Conservation (phyloP, 2,329 filamentous ascomycete species). For the Fusarium buharicum region DNA sequence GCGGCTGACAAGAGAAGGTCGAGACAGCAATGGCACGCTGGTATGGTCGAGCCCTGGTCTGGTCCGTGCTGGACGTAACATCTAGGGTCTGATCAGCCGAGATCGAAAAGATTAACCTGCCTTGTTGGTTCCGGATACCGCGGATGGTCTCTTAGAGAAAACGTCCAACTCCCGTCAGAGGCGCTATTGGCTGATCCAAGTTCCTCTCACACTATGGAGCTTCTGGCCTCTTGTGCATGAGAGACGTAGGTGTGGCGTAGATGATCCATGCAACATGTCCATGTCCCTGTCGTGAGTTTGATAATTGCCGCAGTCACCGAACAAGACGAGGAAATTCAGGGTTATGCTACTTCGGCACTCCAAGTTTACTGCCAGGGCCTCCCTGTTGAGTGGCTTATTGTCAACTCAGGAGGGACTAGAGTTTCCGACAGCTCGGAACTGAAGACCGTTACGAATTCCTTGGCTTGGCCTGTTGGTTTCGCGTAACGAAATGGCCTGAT, state of each 20-base stretch:
- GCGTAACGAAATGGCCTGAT: neutral
- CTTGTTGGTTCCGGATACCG: neutral
- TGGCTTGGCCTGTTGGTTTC: neutral
- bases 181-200: neutral
- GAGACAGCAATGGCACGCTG: too few relatives aligned
- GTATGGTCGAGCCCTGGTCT: too few relatives aligned
- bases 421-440: neutral
- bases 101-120: neutral
- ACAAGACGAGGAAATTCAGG: neutral
- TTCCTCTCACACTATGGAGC: neutral
- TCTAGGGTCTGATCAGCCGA: too few relatives aligned
- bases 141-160: neutral
- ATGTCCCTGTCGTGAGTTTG: neutral
- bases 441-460: neutral
- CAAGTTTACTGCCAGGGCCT: neutral
- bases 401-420: neutral
- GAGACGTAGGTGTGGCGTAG: neutral
- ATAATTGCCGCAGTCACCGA: neutral
- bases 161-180: neutral
- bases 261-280: neutral
- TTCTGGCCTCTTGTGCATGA: neutral
- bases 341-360: neutral
- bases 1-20: too few relatives aligned
- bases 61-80: too few relatives aligned
- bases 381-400: conserved; percentile 1